Base-by-base conservation (phyloP, 495 filamentous ascomycete species). In the Amphirosellinia nigrospora region DNA sequence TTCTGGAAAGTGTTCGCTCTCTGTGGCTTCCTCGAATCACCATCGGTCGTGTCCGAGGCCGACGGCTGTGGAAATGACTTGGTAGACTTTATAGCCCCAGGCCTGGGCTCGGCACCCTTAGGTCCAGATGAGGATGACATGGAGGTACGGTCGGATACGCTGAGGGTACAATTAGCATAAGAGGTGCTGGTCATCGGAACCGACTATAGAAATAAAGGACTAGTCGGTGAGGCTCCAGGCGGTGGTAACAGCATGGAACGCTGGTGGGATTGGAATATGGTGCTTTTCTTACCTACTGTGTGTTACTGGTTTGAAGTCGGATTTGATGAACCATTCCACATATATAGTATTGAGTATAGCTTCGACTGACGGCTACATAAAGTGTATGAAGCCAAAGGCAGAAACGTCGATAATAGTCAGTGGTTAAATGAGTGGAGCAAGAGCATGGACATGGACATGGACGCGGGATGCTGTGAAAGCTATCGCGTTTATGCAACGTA, bases 1-100 rank as follows among this genome's bases (percentile, higher is more conserved):
- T 86, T 87, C 71, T 91, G 88, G 34, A 90, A 78, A 1, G 90
- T 91, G 77, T 83, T 90, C 21, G 91, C 88, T 74, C 90, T 82
- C 72, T 85, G 87, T 26, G 83, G 76, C 16, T 80, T 79, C 72
- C 75, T 70, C 79, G 74, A 66, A 80, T 82, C 68, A 75, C 6
- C 34, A 6, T 85, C 64, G 72, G 74, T 73, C 32, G 63, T 70
- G 5, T 83, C 76, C 21, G 84, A 73, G n/a, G 76, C 73, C 26
- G 86, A 85, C 71, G 88, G 83, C 53, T 86, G 84, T 70, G 84
- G 85, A 72, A 89, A 90, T 10, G 89, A 89, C 64, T 78, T 85
- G 32, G 84, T 74, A 68, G 73, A 58, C 38, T 69, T 13, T 43
- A 71, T 64, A 34, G 73, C 67, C 32, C 70, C 70, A 46, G 76